These are phyloP conservation scores for Phoenix roebelenii DNA, from an alignment of 176 grass and related monocot species.

Conservation along the genomic window DNA sequence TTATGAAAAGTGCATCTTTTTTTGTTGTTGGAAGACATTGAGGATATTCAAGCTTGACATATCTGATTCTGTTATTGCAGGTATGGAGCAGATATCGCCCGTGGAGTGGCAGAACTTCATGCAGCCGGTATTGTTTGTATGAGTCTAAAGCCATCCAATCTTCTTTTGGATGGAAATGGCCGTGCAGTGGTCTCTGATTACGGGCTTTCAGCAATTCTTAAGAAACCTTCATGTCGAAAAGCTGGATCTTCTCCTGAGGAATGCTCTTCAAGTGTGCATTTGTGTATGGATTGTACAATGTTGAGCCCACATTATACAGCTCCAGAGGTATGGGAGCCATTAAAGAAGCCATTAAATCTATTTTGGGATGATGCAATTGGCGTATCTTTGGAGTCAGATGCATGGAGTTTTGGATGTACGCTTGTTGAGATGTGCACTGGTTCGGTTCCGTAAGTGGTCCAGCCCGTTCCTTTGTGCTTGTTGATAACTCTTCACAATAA, in stretches of 20 bases:
- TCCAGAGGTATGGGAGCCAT: constrained; percentile 89
- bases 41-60: not conserved
- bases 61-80: constrained; percentile 32
- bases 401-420: constrained; percentile 98
- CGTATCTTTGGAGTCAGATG: constrained; percentile 83
- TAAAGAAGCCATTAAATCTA: constrained; percentile 69
- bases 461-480: constrained; percentile 36
- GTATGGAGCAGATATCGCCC: constrained; percentile 95
- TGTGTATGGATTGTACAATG: constrained; percentile 67
- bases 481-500: constrained; percentile 24
- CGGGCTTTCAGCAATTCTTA: constrained; percentile 85
- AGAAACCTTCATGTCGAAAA: constrained; percentile 64
- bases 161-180: constrained; percentile 70
- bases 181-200: constrained; percentile 87
- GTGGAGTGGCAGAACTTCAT: constrained; percentile 94
- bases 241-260: constrained; percentile 40
- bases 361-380: constrained; percentile 79
- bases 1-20: too few species aligned
- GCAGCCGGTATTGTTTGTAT: constrained; percentile 97
- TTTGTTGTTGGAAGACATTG: too few species aligned
- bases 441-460: constrained; percentile 86
- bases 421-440: constrained; percentile 99
- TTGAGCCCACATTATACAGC: constrained; percentile 95
- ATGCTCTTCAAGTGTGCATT: constrained; percentile 30
- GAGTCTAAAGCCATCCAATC: constrained; percentile 98